Conservation (phyloP, 345 rosid genomes). For the Clausena lansium region DNA sequence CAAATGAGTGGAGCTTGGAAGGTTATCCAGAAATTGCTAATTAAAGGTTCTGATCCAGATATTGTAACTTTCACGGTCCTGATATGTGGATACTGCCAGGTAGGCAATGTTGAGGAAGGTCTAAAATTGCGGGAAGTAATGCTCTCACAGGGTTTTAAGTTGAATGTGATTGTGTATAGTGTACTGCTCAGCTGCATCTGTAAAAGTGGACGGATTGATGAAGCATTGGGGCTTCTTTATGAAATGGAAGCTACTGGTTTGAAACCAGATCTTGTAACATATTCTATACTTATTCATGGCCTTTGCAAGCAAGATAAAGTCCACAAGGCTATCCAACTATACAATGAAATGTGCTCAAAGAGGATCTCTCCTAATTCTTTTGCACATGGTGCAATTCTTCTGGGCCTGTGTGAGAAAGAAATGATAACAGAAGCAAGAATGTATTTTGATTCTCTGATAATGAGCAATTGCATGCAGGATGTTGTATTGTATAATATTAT, state of each 20-base stretch:
- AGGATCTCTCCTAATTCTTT: constrained; percentile 48
- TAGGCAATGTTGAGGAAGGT: constrained; percentile 56
- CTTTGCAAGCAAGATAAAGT: constrained; percentile 73
- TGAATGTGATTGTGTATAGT: constrained; percentile 44
- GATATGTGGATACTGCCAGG: constrained; percentile 59
- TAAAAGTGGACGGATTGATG: constrained; percentile 48
- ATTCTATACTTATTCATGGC: constrained; percentile 67
- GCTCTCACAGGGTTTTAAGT: constrained; percentile 51
- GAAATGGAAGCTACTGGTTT: constrained; percentile 53
- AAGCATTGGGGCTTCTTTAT: constrained; percentile 47
- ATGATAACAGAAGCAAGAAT: constrained; percentile 54
- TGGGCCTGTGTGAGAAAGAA: constrained; percentile 55
- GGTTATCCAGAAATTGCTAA: constrained; percentile 42
- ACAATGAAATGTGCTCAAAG: constrained; percentile 43
- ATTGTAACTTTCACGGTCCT: constrained; percentile 47
- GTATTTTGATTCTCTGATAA: constrained; percentile 48
- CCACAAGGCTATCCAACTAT: constrained; percentile 50
- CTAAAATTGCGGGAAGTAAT: constrained; percentile 50
- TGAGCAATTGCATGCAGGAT: constrained; percentile 31
- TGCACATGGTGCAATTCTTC: constrained; percentile 46
- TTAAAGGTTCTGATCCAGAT: constrained; percentile 58
- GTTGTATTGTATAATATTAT: constrained; percentile 64
- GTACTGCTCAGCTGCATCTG: constrained; percentile 66
- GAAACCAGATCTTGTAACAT: constrained; percentile 54
- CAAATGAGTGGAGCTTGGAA: constrained; percentile 46